These are phyloP conservation scores for Citrus glauca DNA, from an alignment of 345 rosid genomes.

Conservation along the genomic window DNA sequence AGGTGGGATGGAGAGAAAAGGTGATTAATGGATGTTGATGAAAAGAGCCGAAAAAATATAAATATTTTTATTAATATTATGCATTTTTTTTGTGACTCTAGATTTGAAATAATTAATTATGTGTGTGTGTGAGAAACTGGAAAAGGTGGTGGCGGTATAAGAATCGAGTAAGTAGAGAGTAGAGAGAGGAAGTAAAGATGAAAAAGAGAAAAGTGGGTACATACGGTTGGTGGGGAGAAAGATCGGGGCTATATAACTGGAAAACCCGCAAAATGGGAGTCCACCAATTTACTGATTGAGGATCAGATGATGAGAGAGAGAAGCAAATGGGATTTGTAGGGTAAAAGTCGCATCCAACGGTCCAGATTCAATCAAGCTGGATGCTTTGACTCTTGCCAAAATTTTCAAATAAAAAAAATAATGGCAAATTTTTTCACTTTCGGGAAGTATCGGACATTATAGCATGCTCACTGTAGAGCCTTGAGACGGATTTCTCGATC, in stretches of 20 bases:
- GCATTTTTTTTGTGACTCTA: too few relatives aligned
- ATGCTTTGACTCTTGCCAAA: constrained; percentile 24
- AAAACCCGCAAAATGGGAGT: constrained; percentile 2
- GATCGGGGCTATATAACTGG: constrained; percentile 13
- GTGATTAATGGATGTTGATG: neutral
- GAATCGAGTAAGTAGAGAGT: too few relatives aligned
- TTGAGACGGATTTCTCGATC: neutral
- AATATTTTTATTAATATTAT: neutral
- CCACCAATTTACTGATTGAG: neutral
- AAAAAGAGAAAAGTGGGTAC: neutral
- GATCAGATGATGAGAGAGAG: neutral
- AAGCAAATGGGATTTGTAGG: neutral
- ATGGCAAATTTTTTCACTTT: constrained; percentile 9
- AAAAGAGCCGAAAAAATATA: neutral
- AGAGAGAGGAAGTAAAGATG: neutral
- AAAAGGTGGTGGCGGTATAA: neutral
- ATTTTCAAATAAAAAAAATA: neutral
- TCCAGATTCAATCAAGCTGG: constrained; percentile 5
- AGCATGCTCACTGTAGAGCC: neutral
- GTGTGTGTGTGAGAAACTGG: neutral
- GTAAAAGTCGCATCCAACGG: constrained; percentile 3
- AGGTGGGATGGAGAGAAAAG: neutral
- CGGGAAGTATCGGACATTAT: neutral
- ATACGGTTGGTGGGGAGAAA: neutral
- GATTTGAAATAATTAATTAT: too few relatives aligned